Evolutionary conservation across 1,284 basidiomycete genomes (phyloP), one percentile per base, ranked within the genome.

Genomic region (Marasmius tenuissimus): DNA sequence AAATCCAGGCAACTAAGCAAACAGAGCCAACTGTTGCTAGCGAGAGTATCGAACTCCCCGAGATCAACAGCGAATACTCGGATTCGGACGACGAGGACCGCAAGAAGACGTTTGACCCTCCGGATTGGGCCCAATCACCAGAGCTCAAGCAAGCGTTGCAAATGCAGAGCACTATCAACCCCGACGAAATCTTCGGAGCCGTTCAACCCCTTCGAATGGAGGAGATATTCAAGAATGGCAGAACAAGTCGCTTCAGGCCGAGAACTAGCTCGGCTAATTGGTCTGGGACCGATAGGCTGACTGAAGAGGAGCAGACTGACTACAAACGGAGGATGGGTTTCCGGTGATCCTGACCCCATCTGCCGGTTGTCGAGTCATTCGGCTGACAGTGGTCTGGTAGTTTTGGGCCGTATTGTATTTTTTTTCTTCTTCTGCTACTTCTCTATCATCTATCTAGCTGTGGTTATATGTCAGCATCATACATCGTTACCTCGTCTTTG

Each of bases 31-130:
- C 73, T 57, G 73, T 88, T 59, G 73, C 85, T 12, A 91, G 87
- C 68, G 94, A 97, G 77, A 88, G 84, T 66, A 96, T 95, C 67
- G 93, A 94, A 69, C 80, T 98, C 39, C 95, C 96, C 0, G 96
- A 97, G 61, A 94, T 97, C 69, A 91, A 94, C 66, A 95, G 92
- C 75, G 96, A 97, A 69, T 97, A 97, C 74, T 97, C 94, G 3
- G 92, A 97, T 75, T 96, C 94, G 4, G 96, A 95, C 55, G 93
- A 97, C 69, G 93, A 95, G 71, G 85, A 87, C 68, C 86, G 90
- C 22, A 81, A 82, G 53, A 81, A 84, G 62, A 88, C 88, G 37
- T 88, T 87, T 68, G 85, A 91, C 72, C 88, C 84, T 65, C 95
- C 88, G 4, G 82, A 84, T 18, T 98, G 96, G 96, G 93, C 95